phyloP scores from a whole-genome alignment of 1,284 basidiomycete species.

The Meira nashicola region DNA sequence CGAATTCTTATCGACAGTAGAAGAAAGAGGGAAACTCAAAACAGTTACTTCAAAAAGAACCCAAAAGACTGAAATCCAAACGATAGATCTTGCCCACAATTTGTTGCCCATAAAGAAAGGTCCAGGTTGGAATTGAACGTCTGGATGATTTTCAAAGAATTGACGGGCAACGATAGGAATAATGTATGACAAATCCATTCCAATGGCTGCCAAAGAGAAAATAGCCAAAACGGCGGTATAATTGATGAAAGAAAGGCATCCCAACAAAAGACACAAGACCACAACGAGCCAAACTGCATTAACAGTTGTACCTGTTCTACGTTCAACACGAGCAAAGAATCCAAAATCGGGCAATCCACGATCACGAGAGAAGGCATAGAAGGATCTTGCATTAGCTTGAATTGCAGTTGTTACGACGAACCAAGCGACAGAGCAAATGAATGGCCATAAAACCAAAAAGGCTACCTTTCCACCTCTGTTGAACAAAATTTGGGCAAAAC shows the following conservation, averaged over 20 bases:
- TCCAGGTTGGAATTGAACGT: slow-evolving; percentile 75
- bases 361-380: slow-evolving; percentile 86
- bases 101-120: slow-evolving; percentile 80
- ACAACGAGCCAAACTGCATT: slow-evolving; percentile 77
- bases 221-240: slow-evolving; percentile 45
- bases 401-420: slow-evolving; percentile 59
- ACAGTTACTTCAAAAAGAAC: slow-evolving; percentile 53
- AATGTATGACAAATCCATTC: slow-evolving; percentile 66
- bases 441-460: slow-evolving; percentile 64
- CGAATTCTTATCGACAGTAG: slow-evolving; percentile 26
- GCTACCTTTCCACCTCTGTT: slow-evolving; percentile 52
- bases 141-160: slow-evolving; percentile 71
- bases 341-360: slow-evolving; percentile 74
- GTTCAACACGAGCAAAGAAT: slow-evolving; percentile 68
- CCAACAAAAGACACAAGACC: slow-evolving; percentile 52
- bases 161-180: slow-evolving; percentile 59
- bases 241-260: slow-evolving; percentile 38
- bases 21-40: slow-evolving; percentile 34
- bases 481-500: slow-evolving; percentile 48
- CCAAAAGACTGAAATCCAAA: slow-evolving; percentile 63
- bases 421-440: slow-evolving; percentile 51
- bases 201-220: slow-evolving; percentile 62
- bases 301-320: slow-evolving; percentile 68
- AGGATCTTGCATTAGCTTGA: slow-evolving; percentile 78
- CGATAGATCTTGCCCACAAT: slow-evolving; percentile 63